Evolutionary conservation across 1,284 basidiomycete genomes (phyloP).

Genomic region (Cryptococcus hybrid): DNA sequence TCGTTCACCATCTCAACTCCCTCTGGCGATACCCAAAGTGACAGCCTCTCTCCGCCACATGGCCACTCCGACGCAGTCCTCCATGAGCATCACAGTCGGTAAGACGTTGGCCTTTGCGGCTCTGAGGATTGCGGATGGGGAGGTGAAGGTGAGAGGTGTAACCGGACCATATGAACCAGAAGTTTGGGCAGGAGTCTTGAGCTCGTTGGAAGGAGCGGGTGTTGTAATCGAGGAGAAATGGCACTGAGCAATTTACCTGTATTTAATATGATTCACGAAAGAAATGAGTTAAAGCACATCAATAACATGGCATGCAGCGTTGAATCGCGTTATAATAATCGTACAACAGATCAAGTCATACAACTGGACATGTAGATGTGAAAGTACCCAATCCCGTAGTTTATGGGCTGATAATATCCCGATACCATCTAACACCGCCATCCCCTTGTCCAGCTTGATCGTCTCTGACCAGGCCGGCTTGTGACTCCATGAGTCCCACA

Average conservation of each 20-base stretch:
- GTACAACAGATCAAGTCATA: background rate
- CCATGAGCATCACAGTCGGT: constrained; percentile 89
- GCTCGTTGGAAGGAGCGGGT: constrained; percentile 61
- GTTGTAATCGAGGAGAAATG: constrained; percentile 65
- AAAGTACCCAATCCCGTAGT: too few relatives aligned
- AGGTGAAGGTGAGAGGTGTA: constrained; percentile 63
- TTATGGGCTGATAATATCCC: constrained; percentile 59
- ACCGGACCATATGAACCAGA: constrained; percentile 61
- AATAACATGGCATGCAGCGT: background rate
- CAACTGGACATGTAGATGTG: background rate
- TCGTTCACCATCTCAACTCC: constrained; percentile 57
- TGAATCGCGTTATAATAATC: background rate
- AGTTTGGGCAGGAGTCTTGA: constrained; percentile 64
- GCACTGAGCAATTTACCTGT: constrained; percentile 6
- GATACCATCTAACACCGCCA: constrained; percentile 63
- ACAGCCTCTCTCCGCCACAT: constrained; percentile 73
- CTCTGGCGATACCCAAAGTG: constrained; percentile 53
- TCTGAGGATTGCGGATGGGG: constrained; percentile 67
- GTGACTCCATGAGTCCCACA: constrained; percentile 66
- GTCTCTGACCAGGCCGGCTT: constrained; percentile 65
- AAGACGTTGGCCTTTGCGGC: constrained; percentile 79
- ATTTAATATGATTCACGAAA: too few relatives aligned
- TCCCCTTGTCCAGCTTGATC: constrained; percentile 56
- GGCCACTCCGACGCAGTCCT: constrained; percentile 64
- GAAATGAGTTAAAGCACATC: background rate